Percentiles rank a stretch among this genome's conserved stretches.
phyloP scores from a whole-genome alignment of 2,329 filamentous ascomycete species.

The Arachnopeziza araneosa region DNA sequence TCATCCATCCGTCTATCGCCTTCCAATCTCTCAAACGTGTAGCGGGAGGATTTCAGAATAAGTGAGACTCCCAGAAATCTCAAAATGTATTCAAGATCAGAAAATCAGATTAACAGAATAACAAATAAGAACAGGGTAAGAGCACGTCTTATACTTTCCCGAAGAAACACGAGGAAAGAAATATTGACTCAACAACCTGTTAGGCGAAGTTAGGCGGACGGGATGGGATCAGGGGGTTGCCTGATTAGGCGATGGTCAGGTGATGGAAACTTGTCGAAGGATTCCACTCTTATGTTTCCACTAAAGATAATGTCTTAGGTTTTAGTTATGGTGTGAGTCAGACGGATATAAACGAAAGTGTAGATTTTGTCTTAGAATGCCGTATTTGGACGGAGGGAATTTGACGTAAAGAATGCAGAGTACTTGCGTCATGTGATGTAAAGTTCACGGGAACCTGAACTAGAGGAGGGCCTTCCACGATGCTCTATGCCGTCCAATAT shows the following conservation, averaged over 20 bases:
- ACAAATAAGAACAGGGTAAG: neutral
- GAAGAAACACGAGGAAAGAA: neutral
- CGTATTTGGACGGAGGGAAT: no score
- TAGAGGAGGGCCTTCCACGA: no score
- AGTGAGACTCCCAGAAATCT: neutral
- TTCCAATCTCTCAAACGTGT: neutral
- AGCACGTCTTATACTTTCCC: neutral
- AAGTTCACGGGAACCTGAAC: neutral
- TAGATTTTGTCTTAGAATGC: neutral
- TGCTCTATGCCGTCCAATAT: no score
- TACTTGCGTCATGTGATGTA: neutral
- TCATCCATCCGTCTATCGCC: neutral
- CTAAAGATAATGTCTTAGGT: neutral
- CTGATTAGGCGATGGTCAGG: neutral
- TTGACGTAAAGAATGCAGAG: neutral
- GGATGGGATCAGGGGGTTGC: neutral
- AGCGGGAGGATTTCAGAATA: neutral
- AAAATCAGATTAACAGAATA: neutral
- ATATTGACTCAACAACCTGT: neutral
- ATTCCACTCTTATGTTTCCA: neutral
- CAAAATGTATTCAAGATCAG: neutral
- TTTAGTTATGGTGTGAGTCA: neutral
- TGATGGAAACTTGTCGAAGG: neutral
- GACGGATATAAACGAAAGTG: neutral
- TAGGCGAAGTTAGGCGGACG: neutral